Percentiles rank a stretch among this genome's conserved stretches.
Conservation (phyloP, 2,329 filamentous ascomycete species). For the Colletotrichum melonis region DNA sequence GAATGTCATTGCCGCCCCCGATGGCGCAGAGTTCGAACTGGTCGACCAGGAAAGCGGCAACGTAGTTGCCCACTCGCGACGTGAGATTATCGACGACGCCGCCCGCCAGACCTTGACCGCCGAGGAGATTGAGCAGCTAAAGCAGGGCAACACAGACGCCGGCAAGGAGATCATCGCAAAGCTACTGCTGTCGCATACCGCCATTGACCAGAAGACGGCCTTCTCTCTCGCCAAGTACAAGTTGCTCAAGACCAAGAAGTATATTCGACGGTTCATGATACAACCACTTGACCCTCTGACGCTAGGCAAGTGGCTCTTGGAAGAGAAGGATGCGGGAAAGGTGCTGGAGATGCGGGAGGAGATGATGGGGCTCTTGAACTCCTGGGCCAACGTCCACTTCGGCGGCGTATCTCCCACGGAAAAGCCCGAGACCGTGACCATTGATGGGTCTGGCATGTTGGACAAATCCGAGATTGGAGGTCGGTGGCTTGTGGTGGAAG, state of each 20-base stretch:
- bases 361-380: slow-evolving; percentile 74
- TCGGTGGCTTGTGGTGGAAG: slow-evolving; percentile 86
- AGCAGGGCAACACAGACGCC: slow-evolving; percentile 79
- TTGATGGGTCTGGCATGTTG: slow-evolving; percentile 73
- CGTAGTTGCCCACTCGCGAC: slow-evolving; percentile 65
- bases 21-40: slow-evolving; percentile 56
- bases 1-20: slow-evolving; percentile 49
- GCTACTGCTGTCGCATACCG: slow-evolving; percentile 88
- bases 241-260: slow-evolving; percentile 92
- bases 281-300: slow-evolving; percentile 84
- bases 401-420: slow-evolving; percentile 54
- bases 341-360: slow-evolving; percentile 49
- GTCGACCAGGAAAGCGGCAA: slow-evolving; percentile 54
- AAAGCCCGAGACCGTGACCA: slow-evolving; percentile 29
- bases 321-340: slow-evolving; percentile 53
- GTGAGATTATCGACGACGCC: slow-evolving; percentile 69
- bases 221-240: slow-evolving; percentile 98
- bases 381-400: slow-evolving; percentile 91
- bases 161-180: slow-evolving; percentile 94
- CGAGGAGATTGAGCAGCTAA: slow-evolving; percentile 80
- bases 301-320: slow-evolving; percentile 80
- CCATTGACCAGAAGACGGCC: slow-evolving; percentile 91
- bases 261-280: slow-evolving; percentile 87
- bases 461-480: slow-evolving; percentile 64
- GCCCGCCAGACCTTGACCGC: slow-evolving; percentile 82